Base-by-base conservation (phyloP, 257 asterid species). In the Paulownia fortunei region DNA sequence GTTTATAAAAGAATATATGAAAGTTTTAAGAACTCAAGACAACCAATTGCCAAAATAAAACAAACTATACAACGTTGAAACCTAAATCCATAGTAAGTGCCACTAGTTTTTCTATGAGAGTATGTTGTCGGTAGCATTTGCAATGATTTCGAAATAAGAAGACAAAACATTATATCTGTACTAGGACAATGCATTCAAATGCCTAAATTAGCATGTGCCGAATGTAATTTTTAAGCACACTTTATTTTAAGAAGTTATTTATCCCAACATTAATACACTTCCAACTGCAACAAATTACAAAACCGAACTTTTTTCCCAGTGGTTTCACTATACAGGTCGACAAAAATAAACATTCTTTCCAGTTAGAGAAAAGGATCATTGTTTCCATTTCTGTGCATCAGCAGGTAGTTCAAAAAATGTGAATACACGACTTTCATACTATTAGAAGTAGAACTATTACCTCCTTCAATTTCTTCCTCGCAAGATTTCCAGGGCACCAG, bases 401-500 rank as follows among this genome's bases (percentile, higher is more conserved):
- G 70, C 51, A 77, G 34, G 70, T 62, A 65, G 26, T 41, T 56
- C 58, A 27, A 61, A 23, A 49, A 62, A 10, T 42, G 54, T 37
- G 70, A 74, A 63, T 58, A 26, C 72, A 11, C 34, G 69, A 56
- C 55, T 70, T 60, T 42, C 51, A 56, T 64, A 73, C 51, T 26
- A 52, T 8, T 30, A 39, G 26, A 63, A 44, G 12, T 41, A 72
- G 49, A 76, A 80, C 5, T 44, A 27, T 84, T 85, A 93, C 99
- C 97, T 93, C 93, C 78, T 81, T 85, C 47, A 73, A 47, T 69
- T 79, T 87, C 86, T 87, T 89, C 83, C 77, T 69, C 15, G 86
- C 84, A 74, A 90, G 87, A 19, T 86, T 88, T 73, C 97, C 93
- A 16, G 98, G 97, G 91, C 98, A 91, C 98, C 99, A 95, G 47